Evolutionary conservation across 2,329 filamentous ascomycete genomes (phyloP).

Genomic region (Delphinella strobiligena): DNA sequence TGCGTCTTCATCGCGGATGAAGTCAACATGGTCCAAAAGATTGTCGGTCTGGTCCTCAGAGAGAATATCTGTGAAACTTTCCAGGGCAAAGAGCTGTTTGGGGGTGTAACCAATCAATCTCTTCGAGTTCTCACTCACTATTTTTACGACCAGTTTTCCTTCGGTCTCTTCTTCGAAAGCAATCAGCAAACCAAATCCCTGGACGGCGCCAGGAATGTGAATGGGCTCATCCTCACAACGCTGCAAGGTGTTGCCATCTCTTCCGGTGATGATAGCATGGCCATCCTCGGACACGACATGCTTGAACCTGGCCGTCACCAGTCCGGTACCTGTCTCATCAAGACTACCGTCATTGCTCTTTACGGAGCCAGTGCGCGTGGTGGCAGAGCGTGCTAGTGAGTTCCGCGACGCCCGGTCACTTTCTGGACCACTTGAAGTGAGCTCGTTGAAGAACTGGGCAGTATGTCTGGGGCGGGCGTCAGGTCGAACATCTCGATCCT

Average conservation of each 20-base stretch:
- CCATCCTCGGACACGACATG: constrained; percentile 66
- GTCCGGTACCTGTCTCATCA: constrained; percentile 29
- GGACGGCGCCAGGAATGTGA: constrained; percentile 70
- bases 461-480: constrained; percentile 7
- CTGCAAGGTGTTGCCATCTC: constrained; percentile 58
- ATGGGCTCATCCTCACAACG: constrained; percentile 87
- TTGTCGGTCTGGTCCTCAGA: constrained; percentile 76
- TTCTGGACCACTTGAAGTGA: constrained; percentile 17
- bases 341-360: constrained; percentile 23
- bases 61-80: constrained; percentile 72
- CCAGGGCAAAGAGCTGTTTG: constrained; percentile 58
- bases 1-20: constrained; percentile 70
- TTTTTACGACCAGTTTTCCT: constrained; percentile 55
- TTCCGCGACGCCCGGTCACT: constrained; percentile 5
- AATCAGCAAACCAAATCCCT: constrained; percentile 67
- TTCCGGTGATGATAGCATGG: constrained; percentile 71
- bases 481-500: not conserved
- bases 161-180: constrained; percentile 55
- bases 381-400: constrained; percentile 9
- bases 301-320: constrained; percentile 64
- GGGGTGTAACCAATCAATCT: constrained; percentile 66
- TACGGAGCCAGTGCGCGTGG: constrained; percentile 18
- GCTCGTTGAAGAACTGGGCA: constrained; percentile 25
- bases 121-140: constrained; percentile 72
- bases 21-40: constrained; percentile 75